Conservation (phyloP, 192 early-diverging fungal genomes). For the Coemansia sp. region DNA sequence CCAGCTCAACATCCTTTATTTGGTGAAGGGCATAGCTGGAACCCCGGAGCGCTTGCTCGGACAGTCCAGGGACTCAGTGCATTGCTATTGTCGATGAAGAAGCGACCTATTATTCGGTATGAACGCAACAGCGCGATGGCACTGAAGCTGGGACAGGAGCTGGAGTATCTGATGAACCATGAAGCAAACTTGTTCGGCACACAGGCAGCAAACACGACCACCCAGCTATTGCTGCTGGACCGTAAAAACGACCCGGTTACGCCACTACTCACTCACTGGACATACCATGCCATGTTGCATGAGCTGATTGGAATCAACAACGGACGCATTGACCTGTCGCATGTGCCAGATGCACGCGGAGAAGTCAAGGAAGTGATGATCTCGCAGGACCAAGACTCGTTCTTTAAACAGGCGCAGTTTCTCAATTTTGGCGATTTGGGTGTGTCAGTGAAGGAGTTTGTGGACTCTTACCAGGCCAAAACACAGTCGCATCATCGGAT, state of each 20-base stretch:
- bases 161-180: slow-evolving; percentile 47
- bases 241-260: slow-evolving; percentile 95
- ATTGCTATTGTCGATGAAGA: slow-evolving; percentile 80
- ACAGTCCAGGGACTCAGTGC: slow-evolving; percentile 76
- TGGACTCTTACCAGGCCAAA: slow-evolving; percentile 90
- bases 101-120: slow-evolving; percentile 89
- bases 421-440: slow-evolving; percentile 95
- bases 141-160: slow-evolving; percentile 74
- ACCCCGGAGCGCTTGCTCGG: slow-evolving; percentile 70
- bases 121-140: slow-evolving; percentile 80
- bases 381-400: slow-evolving; percentile 84
- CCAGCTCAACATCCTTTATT: slow-evolving; percentile 65
- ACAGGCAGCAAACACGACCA: slow-evolving; percentile 64
- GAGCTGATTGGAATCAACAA: slow-evolving; percentile 92
- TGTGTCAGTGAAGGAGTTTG: slow-evolving; percentile 87
- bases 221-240: slow-evolving; percentile 89
- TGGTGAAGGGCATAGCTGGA: slow-evolving; percentile 76
- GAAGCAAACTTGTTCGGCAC: slow-evolving; percentile 43
- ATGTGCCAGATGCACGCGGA: slow-evolving; percentile 72
- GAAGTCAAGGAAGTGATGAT: slow-evolving; percentile 95
- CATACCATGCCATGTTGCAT: slow-evolving; percentile 98
- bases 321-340: slow-evolving; percentile 86
- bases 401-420: slow-evolving; percentile 87
- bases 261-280: slow-evolving; percentile 94
- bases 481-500: slow-evolving; percentile 88